Conservation (phyloP, 2,329 filamentous ascomycete genomes). For the Tolypocladium nubicola region DNA sequence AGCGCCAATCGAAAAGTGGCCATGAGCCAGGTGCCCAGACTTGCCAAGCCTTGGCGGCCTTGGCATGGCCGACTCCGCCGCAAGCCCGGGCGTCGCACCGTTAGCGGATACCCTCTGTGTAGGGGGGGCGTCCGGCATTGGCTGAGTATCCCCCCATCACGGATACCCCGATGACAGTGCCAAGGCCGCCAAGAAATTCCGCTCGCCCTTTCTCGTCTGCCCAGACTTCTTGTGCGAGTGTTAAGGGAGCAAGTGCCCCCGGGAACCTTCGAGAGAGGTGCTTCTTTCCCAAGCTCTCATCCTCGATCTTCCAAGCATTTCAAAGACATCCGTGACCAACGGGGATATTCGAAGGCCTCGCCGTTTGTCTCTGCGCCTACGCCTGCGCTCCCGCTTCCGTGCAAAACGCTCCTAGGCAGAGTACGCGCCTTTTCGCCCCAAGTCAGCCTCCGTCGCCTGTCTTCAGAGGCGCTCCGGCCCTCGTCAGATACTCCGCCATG, state of each 20-base stretch:
- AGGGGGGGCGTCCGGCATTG: accelerated
- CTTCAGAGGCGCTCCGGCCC: conserved; percentile 4
- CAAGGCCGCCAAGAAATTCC: conserved; percentile 27
- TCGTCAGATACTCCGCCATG: conserved; percentile 16
- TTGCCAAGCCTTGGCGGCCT: conserved; percentile 27
- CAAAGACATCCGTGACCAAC: not conserved
- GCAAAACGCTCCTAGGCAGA: not conserved
- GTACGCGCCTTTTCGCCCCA: not conserved
- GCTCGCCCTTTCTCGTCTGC: conserved; percentile 24
- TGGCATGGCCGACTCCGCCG: conserved; percentile 21
- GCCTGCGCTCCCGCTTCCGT: not conserved
- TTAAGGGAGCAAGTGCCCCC: conserved; percentile 25
- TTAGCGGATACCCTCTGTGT: conserved; percentile 5
- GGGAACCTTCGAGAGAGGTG: conserved; percentile 1
- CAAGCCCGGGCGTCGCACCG: conserved; percentile 7
- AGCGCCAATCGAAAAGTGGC: conserved; percentile 17
- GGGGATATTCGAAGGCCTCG: not conserved
- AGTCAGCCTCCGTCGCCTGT: not conserved
- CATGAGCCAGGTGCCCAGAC: conserved; percentile 25
- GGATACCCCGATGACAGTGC: conserved; percentile 11
- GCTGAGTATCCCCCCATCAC: conserved; percentile 1
- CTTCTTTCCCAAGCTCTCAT: not conserved
- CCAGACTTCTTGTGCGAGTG: conserved; percentile 22
- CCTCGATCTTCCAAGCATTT: conserved; percentile 1
- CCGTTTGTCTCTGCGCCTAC: not conserved